A percentile compares a stretch with the other conserved stretches of the same genome.
phyloP scores from a whole-genome alignment of 2,329 filamentous ascomycete genomes.

The Hymenoscyphus occultus region DNA sequence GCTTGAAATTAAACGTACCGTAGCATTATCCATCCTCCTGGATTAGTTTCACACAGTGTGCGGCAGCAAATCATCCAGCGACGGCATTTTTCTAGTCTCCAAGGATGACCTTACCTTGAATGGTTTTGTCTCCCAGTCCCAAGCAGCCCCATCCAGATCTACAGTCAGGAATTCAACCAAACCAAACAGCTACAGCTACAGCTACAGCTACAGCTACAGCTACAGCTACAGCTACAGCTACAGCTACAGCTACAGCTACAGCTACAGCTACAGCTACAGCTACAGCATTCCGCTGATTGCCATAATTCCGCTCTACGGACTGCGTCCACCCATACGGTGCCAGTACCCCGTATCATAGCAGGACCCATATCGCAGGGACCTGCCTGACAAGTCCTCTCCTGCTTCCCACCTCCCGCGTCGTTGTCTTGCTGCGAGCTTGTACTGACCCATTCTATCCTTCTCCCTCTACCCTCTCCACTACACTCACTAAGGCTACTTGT shows the following conservation, averaged over 20 bases:
- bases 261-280: no score
- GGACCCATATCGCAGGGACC: constrained; percentile 18
- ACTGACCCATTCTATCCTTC: background rate
- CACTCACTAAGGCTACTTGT: background rate
- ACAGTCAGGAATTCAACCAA: background rate
- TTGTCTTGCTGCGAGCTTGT: constrained; percentile 2
- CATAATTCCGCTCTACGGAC: background rate
- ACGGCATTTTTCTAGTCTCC: constrained; percentile 7
- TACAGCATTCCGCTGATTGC: background rate
- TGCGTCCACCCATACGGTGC: no score
- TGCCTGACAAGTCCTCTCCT: constrained; percentile 6
- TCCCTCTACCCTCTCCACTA: background rate
- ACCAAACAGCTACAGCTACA: background rate
- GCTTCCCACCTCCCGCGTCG: constrained; percentile 17
- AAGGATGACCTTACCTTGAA: background rate
- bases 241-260: no score
- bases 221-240: background rate
- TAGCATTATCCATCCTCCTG: constrained; percentile 3
- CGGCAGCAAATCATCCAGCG: constrained; percentile 20
- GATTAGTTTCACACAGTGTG: constrained; percentile 7
- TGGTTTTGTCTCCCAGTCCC: background rate
- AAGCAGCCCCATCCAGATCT: background rate
- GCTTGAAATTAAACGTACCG: background rate
- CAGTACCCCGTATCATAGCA: constrained; percentile 10
- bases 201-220: no score